Evolutionary conservation across 148 eudicot species (phyloP).

Genomic region (Dianthus caryophyllus): DNA sequence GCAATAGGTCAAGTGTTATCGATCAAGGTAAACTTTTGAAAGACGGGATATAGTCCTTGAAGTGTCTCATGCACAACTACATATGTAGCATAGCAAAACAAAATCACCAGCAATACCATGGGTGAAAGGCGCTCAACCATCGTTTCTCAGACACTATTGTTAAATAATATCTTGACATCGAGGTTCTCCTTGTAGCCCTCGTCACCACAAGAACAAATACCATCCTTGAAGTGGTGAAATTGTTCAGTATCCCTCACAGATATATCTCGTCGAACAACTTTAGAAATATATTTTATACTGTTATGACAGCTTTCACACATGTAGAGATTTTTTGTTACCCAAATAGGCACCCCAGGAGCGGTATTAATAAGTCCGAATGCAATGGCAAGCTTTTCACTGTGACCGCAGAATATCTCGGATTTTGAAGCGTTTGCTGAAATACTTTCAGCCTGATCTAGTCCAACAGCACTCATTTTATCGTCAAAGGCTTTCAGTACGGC

Average conservation of each 20-base stretch:
- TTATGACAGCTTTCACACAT: slow-evolving; percentile 81
- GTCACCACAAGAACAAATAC: slow-evolving; percentile 80
- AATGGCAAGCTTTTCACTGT: slow-evolving; percentile 81
- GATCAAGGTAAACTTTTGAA: background rate
- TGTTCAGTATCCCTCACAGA: slow-evolving; percentile 74
- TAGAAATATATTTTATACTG: slow-evolving; percentile 67
- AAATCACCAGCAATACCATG: background rate
- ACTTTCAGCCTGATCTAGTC: slow-evolving; percentile 26
- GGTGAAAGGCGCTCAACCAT: background rate
- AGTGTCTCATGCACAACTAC: background rate
- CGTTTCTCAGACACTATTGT: background rate
- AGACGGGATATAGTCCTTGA: background rate
- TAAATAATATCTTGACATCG: slow-evolving; percentile 13
- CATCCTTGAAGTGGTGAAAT: slow-evolving; percentile 85
- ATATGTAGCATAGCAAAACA: background rate
- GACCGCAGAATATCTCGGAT: slow-evolving; percentile 86
- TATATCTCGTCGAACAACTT: slow-evolving; percentile 72
- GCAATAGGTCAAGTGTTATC: background rate
- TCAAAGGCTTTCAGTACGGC: slow-evolving; percentile 59
- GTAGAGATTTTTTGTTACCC: slow-evolving; percentile 81
- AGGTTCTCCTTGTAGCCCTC: slow-evolving; percentile 44
- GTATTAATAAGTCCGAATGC: slow-evolving; percentile 75
- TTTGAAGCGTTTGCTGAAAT: slow-evolving; percentile 46
- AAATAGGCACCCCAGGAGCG: slow-evolving; percentile 76
- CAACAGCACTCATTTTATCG: slow-evolving; percentile 53